Base-by-base conservation (phyloP, 2,329 filamentous ascomycete species). In the Colletotrichum musicola region DNA sequence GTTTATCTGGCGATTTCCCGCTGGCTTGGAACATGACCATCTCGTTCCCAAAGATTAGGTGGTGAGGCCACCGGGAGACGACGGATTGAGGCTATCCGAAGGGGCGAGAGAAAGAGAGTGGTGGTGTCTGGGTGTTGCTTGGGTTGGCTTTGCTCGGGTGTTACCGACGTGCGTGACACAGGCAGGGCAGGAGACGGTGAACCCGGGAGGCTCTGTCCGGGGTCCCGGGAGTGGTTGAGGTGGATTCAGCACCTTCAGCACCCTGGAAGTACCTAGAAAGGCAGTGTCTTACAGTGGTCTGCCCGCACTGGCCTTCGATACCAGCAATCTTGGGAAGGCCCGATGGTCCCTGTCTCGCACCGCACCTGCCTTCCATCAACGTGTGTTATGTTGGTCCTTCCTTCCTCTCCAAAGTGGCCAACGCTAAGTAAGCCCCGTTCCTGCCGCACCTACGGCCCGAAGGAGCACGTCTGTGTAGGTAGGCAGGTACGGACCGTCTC, bases 321-420 rank as follows among this genome's bases (percentile, higher is more conserved):
- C 20, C n/a, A 57, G 16, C 35, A 25, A n/a, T n/a, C 40, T 57
- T 38, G 38, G 57, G 57, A 60, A 60, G 57, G 57, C 57, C 57
- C 46, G 57, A 60, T 50, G 44, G n/a, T 27, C 10, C 38, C 30
- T 44, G 20, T 6, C 13, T 14, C 4, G 1, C 40, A 42, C 40
- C 40, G 56, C 44, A 16, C 44, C 27, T 50, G 47, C 56, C 14
- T 40, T 42, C 40, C 12, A n/a, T n/a, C n/a, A 42, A 14, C 16
- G 5, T 42, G 5, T 42, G 10, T 42, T 14, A 14, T 51, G 57
- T 35, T 51, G 13, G 2, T 1, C 12, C n/a, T 18, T 16, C 55
- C 9, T 14, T 18, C 25, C 47, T 44, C 55, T 47, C 22, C 12
- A 16, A 27, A 20, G 42, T 30, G 55, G 25, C 38, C 27, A 22